Percentiles rank a stretch among this genome's conserved stretches.
Conservation (phyloP, 2,329 filamentous ascomycete species). For the Alternaria sp. region DNA sequence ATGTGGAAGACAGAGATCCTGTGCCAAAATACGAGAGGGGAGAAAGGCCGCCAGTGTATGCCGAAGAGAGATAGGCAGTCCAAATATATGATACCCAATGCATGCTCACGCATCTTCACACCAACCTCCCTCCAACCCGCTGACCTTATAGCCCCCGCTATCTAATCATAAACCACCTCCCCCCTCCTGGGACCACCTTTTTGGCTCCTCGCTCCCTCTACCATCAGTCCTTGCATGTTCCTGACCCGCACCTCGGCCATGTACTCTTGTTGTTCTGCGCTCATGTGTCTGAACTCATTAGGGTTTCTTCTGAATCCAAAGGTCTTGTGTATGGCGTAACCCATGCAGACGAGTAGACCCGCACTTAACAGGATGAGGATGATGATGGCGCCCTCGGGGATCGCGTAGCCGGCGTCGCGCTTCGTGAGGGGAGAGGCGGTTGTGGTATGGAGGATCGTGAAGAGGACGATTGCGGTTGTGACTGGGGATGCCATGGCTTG, state of each 20-base stretch:
- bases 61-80: not conserved
- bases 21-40: constrained; percentile 20
- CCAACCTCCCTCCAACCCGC: not conserved
- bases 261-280: constrained; percentile 24
- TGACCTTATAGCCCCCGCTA: too few relatives aligned
- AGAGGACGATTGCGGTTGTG: not conserved
- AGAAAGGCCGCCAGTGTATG: constrained; percentile 16
- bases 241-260: constrained; percentile 28
- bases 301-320: constrained; percentile 17
- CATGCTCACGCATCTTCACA: not conserved
- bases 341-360: constrained; percentile 19
- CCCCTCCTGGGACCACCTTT: not conserved
- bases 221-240: constrained; percentile 21
- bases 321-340: constrained; percentile 24
- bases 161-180: not conserved
- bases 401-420: constrained; percentile 20
- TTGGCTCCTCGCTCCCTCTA: constrained; percentile 9
- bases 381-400: constrained; percentile 25
- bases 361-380: constrained; percentile 28
- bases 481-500: not conserved
- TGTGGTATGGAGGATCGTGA: not conserved
- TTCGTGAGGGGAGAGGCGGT: constrained; percentile 10
- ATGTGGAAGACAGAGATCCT: constrained; percentile 9
- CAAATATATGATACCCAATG: not conserved
- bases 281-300: constrained; percentile 16